Conservation (phyloP, 1,284 basidiomycete species). For the Marasmius oreades region DNA sequence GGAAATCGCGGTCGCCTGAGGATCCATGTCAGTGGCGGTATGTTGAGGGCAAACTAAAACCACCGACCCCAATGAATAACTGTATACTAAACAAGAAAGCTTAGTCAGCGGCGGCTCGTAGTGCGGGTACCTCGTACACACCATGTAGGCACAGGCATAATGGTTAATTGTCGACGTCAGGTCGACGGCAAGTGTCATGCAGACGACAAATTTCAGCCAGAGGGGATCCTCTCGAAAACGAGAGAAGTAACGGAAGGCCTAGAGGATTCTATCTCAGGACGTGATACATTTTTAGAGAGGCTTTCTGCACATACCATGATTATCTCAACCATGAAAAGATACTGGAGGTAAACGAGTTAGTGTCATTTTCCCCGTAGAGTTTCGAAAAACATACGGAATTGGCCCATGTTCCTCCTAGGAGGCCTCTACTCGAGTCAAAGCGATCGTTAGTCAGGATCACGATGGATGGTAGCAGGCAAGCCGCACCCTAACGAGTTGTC, state of each 20-base stretch:
- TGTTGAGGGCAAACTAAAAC: not conserved
- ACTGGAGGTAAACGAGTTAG: not conserved
- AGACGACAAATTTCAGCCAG: not conserved
- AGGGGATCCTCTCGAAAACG: not conserved
- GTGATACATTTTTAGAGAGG: not conserved
- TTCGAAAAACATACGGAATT: not conserved
- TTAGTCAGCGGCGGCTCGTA: not conserved
- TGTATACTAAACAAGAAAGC: not conserved
- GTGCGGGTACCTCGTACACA: not conserved
- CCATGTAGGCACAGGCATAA: conserved; percentile 1
- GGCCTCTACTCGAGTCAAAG: not conserved
- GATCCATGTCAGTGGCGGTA: not conserved
- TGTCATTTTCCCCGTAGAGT: too few species aligned
- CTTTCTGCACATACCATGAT: not conserved
- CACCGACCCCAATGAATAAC: not conserved
- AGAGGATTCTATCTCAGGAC: not conserved
- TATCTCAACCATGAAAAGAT: conserved; percentile 1
- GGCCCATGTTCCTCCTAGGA: conserved; percentile 3
- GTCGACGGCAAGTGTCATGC: not conserved
- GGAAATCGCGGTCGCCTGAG: not conserved
- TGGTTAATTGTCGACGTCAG: not conserved
- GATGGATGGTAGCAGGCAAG: too few species aligned
- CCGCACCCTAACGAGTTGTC: too few species aligned
- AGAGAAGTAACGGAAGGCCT: not conserved
- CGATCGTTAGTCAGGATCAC: too few species aligned